Evolutionary conservation across 768 basidiomycete genomes (phyloP), one percentile per base, ranked within the genome.

Genomic region (Mycena chlorophos): DNA sequence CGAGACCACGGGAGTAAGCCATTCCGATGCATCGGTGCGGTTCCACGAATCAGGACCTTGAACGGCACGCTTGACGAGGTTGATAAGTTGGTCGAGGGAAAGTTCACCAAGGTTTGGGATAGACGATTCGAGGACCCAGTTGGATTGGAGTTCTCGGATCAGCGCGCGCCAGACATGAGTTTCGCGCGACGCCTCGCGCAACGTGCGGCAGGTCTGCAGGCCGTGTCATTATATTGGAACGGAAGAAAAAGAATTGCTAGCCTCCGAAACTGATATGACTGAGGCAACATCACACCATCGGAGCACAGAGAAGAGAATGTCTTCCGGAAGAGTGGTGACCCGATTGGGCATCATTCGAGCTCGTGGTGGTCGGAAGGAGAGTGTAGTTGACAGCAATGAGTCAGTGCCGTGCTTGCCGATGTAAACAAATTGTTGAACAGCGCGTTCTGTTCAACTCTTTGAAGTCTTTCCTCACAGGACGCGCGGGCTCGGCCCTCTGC

Each of bases 281-380:
- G 10, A 25, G 5, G 13, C 20, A 39, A 55, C 27, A 28, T 54
- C 57, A 23, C 57, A 58, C 3, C 31, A 23, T 8, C 30, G 14
- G 20, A 58, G 45, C 49, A 58, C 49, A 22, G 42, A 29, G 38
- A 52, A 13, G 3, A 52, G 8, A 19, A 57, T 31, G 29, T 57
- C 56, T 20, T 52, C 46, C 13, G 40, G 40, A n/a, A n/a, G n/a
- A n/a, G n/a, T n/a, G n/a, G n/a, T n/a, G n/a, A n/a, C n/a, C n/a
- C n/a, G n/a, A n/a, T n/a, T n/a, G n/a, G n/a, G n/a, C n/a, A n/a
- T n/a, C n/a, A n/a, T n/a, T n/a, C n/a, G n/a, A n/a, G n/a, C n/a
- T n/a, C n/a, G n/a, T n/a, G n/a, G n/a, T n/a, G n/a, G n/a, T n/a
- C n/a, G n/a, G n/a, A n/a, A n/a, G n/a, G n/a, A n/a, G n/a, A n/a